Percentiles rank a stretch among this genome's conserved stretches.
Conservation (phyloP, 129 eudicot species). For the carrot (Daucus carota) region DNA sequence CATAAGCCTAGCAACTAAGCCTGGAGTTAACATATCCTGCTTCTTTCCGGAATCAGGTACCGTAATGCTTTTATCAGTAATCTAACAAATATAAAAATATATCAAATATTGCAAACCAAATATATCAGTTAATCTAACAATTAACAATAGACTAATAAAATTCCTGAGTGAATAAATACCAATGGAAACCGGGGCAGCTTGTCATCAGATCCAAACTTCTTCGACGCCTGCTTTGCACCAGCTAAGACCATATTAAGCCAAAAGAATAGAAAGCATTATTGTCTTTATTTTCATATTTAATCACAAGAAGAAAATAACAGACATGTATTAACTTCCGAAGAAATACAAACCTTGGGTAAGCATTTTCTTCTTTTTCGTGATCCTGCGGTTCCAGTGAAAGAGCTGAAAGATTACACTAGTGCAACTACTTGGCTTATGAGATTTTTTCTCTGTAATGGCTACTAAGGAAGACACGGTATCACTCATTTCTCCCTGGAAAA, state of each 20-base stretch:
- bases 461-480: constrained; percentile 1
- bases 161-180: neutral
- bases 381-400: constrained; percentile 85
- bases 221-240: neutral
- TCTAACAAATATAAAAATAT: neutral
- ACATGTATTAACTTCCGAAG: neutral
- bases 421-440: constrained; percentile 62
- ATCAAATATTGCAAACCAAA: neutral
- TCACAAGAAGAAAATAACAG: neutral
- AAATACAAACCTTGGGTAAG: constrained; percentile 60
- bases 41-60: neutral
- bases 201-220: constrained; percentile 4
- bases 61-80: neutral
- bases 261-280: neutral
- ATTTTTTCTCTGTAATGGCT: constrained; percentile 20
- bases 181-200: neutral
- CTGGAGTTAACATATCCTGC: neutral
- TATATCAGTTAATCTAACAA: neutral
- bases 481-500: neutral
- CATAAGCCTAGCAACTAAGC: constrained; percentile 2
- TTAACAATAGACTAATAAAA: neutral
- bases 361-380: constrained; percentile 64
- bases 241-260: neutral
- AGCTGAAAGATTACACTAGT: constrained; percentile 79
- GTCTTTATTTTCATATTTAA: neutral